These are phyloP conservation scores for Rubus parviflorus DNA, from an alignment of 306 rosid genomes.

Conservation along the genomic window DNA sequence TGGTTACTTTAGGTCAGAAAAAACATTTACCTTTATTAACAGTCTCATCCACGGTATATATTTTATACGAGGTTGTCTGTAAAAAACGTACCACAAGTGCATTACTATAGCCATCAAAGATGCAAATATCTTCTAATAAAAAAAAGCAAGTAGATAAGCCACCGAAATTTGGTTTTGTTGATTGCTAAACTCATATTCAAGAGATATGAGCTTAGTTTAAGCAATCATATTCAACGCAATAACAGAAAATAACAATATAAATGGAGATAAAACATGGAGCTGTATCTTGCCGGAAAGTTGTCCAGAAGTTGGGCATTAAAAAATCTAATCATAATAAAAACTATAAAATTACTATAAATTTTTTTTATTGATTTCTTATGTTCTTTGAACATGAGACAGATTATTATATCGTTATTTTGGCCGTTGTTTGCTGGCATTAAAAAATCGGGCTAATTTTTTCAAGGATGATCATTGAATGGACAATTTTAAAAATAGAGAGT, in stretches of 20 bases:
- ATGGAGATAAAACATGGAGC: too few relatives aligned
- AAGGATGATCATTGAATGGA: neutral
- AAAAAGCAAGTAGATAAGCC: too few relatives aligned
- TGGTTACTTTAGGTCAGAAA: too few relatives aligned
- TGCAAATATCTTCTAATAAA: too few relatives aligned
- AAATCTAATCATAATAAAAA: too few relatives aligned
- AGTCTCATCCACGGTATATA: constrained; percentile 80
- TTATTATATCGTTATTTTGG: neutral
- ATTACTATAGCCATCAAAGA: constrained; percentile 17
- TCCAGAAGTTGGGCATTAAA: too few relatives aligned
- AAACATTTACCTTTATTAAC: constrained; percentile 58
- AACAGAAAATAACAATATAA: neutral
- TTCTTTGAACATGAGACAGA: neutral
- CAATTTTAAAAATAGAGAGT: neutral
- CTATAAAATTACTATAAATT: neutral
- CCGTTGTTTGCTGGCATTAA: neutral
- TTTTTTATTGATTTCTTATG: too few relatives aligned
- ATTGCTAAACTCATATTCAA: neutral
- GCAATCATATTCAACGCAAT: neutral
- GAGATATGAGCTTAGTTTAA: neutral
- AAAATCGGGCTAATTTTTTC: neutral
- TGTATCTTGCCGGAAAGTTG: too few relatives aligned
- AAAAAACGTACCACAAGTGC: constrained; percentile 9
- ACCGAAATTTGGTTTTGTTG: neutral
- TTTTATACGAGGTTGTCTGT: constrained; percentile 74